Base-by-base conservation (phyloP, 2,329 filamentous ascomycete genomes). In the Xylariales sp. region DNA sequence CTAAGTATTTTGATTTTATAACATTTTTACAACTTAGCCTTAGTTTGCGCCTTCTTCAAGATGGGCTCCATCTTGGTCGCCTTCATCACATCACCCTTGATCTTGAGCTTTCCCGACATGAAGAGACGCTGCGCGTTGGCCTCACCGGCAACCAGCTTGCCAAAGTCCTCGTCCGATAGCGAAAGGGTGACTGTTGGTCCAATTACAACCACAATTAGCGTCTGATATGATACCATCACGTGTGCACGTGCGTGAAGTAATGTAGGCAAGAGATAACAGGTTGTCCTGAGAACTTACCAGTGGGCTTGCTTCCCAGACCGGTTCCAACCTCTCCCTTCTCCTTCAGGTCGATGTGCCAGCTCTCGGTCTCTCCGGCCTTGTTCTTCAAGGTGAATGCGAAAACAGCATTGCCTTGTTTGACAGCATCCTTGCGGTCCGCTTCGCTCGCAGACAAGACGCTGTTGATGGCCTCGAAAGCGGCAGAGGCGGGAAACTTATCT, bases 21-120 rank as follows among this genome's bases (percentile, higher is more conserved):
- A n/a, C n/a, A n/a, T n/a, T n/a, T 55, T 71, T 81, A 90, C 68
- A 95, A 70, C 78, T 95, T 95, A 52, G 87, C 78, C 75, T 88
- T 86, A 55, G 70, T 74, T 71, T 88, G 84, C 25, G 87, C 85
- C 75, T 89, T 93, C 76, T 88, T 89, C 49, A 95, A 70, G 55
- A 97, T 85, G 28, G 88, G 86, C 67, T 96, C 89, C 67, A 96
- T 80, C 81, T 94, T 95, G 43, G 90, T 96, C 25, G 93, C 86
- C 79, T 96, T 96, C 91, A 97, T 97, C 44, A 97, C 81, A 63
- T 97, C 89, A 47, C 93, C 93, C 80, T 89, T 94, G 61, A 97
- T 80, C 85, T 97, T 98, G 59, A 98, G 75, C 76, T 95, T 96
- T 55, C 93, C 93, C n/a, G 79, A 79, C 91, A 98, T 97, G 70